phyloP scores from a whole-genome alignment of 106 monocot genomes.

The Dendrobium huoshanense region DNA sequence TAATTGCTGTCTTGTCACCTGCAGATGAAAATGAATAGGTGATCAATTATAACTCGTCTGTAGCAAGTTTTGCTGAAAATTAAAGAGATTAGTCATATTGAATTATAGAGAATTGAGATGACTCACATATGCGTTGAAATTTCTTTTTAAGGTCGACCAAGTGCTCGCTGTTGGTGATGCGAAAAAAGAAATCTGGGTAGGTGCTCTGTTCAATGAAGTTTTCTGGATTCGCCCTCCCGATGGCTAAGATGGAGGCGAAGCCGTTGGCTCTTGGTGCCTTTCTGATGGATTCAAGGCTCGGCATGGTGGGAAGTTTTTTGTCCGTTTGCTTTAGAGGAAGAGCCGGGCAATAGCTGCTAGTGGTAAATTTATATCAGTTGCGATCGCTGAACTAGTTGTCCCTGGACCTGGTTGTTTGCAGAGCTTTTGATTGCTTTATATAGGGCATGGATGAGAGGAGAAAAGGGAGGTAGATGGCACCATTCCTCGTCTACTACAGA shows the following conservation, averaged over 20 bases:
- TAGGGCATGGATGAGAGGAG: not conserved
- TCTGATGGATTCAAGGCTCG: slow-evolving; percentile 4
- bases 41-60: too few species aligned
- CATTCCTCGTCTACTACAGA: not conserved
- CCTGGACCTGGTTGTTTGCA: not conserved
- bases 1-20: not conserved
- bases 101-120: not conserved
- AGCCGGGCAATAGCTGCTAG: too few species aligned
- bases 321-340: not conserved
- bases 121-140: slow-evolving; percentile 3
- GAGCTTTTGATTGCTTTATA: not conserved
- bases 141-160: slow-evolving; percentile 1
- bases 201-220: not conserved
- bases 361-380: too few species aligned
- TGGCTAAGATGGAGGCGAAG: slow-evolving; percentile 13
- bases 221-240: not conserved
- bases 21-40: too few species aligned
- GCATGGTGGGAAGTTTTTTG: not conserved
- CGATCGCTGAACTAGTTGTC: not conserved
- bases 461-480: not conserved
- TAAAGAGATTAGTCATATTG: not conserved
- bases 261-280: slow-evolving; percentile 17
- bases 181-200: slow-evolving; percentile 22
- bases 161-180: slow-evolving; percentile 11
- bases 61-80: not conserved